Base-by-base conservation (phyloP, 1,139 yeast species). In the Candida sojae region DNA sequence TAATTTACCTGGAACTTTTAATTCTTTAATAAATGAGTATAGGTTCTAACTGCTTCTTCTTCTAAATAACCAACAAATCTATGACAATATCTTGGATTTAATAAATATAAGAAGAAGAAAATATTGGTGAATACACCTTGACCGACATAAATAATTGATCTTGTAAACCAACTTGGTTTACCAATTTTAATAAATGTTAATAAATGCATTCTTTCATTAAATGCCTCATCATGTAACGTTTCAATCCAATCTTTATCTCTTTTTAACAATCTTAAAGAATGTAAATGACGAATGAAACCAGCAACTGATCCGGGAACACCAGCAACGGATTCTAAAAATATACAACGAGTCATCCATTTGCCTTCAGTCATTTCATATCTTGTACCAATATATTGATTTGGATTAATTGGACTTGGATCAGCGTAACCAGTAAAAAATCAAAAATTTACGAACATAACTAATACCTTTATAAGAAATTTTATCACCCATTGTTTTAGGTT, bases 241-340 rank as follows among this genome's bases (percentile, higher is more conserved):
- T 86, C 90, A 53, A 86, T 79, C 88, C 91, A 86, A 1, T 89
- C 92, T 57, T 82, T 80, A 61, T 86, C 93, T 52, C 92, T 70
- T 56, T 75, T 75, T 55, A 85, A 70, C 41, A 83, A 62, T 55
- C 91, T 70, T 43, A 85, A 64, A 2, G 88, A 78, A 56, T 82
- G 83, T 56, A 85, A 71, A 59, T 84, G 89, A 52, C 91, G 77
- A 44, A 85, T 63, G 63, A 84, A 84, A 0, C 86, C 85, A 10
- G 89, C 93, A 36, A 84, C 88, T 74, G 84, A 80, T 9, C 93
- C 92, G 1, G 93, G 93, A 12, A 86, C 88, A 11, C 90, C 92
- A 8, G 93, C 93, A 50, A 86, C 75, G 51, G 86, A 79, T 64
- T 86, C 93, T 54, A 86, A 74, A 59, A 86, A 85, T 35, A 86